Evolutionary conservation across 805 yeast species (phyloP).

Genomic region (Lachancea quebecensis): DNA sequence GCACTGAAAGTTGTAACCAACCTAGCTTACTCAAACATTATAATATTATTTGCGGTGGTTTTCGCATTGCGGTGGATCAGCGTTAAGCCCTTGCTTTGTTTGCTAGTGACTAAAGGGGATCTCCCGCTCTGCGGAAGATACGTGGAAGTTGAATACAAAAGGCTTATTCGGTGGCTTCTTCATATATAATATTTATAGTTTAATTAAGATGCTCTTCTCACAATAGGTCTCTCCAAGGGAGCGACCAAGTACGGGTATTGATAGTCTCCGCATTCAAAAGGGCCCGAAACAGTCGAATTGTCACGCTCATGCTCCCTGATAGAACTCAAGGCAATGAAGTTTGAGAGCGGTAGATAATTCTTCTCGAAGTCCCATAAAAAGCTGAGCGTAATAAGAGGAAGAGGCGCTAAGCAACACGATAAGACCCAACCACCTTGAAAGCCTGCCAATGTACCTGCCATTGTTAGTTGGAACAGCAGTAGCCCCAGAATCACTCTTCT

Average conservation of each 20-base stretch:
- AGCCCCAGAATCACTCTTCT: constrained; percentile 78
- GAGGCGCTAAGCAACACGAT: constrained; percentile 65
- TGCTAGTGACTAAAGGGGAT: constrained; percentile 18
- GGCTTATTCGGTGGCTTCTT: no score
- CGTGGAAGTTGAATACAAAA: constrained; percentile 1
- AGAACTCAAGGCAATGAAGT: constrained; percentile 82
- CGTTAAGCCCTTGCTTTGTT: constrained; percentile 19
- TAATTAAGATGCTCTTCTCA: constrained; percentile 21
- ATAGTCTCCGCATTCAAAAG: constrained; percentile 43
- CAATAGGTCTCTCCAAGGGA: constrained; percentile 79
- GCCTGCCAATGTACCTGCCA: constrained; percentile 81
- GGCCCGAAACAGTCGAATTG: constrained; percentile 17
- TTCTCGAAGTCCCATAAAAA: constrained; percentile 76
- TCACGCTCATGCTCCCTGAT: constrained; percentile 44
- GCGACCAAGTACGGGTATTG: constrained; percentile 68
- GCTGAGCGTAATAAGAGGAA: constrained; percentile 62
- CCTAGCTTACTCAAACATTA: constrained; percentile 21
- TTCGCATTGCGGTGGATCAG: constrained; percentile 15
- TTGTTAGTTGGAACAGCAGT: constrained; percentile 78
- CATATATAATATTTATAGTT: no score
- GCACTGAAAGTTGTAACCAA: constrained; percentile 44
- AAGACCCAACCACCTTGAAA: constrained; percentile 72
- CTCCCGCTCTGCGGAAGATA: background rate
- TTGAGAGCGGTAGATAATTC: constrained; percentile 71
- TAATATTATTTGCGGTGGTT: constrained; percentile 15